Evolutionary conservation across 108 stramenopile genomes (phyloP).

Genomic region (Cyclostephanos tholiformis): DNA sequence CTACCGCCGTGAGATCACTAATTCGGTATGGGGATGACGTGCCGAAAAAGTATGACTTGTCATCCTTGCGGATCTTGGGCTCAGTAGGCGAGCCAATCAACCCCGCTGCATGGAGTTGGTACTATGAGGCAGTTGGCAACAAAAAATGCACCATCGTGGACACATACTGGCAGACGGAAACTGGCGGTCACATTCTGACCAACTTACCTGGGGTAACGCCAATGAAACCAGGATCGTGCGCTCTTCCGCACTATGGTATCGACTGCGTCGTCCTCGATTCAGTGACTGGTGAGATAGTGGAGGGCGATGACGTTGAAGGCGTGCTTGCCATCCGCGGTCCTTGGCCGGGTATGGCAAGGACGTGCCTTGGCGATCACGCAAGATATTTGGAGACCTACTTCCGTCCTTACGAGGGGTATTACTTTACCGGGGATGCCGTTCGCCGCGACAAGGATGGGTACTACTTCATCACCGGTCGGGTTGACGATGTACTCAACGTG

Average conservation of each 20-base stretch:
- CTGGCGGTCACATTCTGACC: conserved; percentile 82
- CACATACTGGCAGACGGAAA: conserved; percentile 93
- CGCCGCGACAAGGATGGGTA: conserved; percentile 82
- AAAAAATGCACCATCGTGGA: conserved; percentile 81
- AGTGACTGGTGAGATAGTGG: conserved; percentile 59
- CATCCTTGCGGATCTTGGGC: conserved; percentile 76
- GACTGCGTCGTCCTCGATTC: conserved; percentile 76
- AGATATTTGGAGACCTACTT: conserved; percentile 82
- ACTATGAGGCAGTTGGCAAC: conserved; percentile 75
- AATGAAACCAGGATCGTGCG: conserved; percentile 85
- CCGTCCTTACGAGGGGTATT: conserved; percentile 81
- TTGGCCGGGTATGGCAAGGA: conserved; percentile 83
- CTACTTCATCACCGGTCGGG: conserved; percentile 90
- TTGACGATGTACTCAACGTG: conserved; percentile 90
- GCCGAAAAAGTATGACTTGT: conserved; percentile 80
- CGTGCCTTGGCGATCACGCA: conserved; percentile 84
- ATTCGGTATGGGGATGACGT: conserved; percentile 79
- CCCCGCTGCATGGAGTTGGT: conserved; percentile 92
- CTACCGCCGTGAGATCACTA: conserved; percentile 87
- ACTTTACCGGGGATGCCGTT: conserved; percentile 89
- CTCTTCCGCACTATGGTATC: conserved; percentile 85
- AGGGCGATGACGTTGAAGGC: conserved; percentile 78
- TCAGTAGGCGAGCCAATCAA: conserved; percentile 92
- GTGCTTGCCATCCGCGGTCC: conserved; percentile 77
- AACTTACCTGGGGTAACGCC: conserved; percentile 83